phyloP scores from a whole-genome alignment of 129 eudicot genomes.

The Deinandra increscens region DNA sequence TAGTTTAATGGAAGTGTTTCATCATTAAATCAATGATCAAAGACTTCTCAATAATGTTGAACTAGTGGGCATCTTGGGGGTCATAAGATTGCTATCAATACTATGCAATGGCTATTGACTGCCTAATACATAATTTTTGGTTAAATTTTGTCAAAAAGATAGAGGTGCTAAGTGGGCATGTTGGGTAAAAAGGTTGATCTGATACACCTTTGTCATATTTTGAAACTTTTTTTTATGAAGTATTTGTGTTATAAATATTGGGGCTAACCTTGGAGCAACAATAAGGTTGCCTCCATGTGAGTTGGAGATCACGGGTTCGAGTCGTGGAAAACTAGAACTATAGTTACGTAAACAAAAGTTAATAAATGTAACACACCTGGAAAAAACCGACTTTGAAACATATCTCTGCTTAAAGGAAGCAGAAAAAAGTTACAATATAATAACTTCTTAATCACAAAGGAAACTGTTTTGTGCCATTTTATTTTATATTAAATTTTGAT shows the following conservation, averaged over 20 bases:
- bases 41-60: constrained; percentile 2
- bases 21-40: not conserved
- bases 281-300: too few relatives aligned
- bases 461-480: not conserved
- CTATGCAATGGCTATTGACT: not conserved
- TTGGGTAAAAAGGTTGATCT: not conserved
- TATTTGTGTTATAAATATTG: not conserved
- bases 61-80: not conserved
- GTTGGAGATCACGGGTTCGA: too few relatives aligned
- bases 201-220: not conserved
- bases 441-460: not conserved
- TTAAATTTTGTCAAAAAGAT: not conserved
- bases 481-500: not conserved
- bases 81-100: not conserved
- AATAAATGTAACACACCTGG: not conserved
- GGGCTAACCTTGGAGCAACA: too few relatives aligned
- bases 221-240: not conserved
- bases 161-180: not conserved
- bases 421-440: not conserved
- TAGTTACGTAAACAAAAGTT: not conserved
- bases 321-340: not conserved
- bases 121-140: not conserved
- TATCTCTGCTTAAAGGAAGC: not conserved
- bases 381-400: not conserved
- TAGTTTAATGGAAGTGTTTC: not conserved